Evolutionary conservation across 2,329 filamentous ascomycete species (phyloP), one percentile per base, ranked within the genome.

Genomic region (Emergomyces africanus): DNA sequence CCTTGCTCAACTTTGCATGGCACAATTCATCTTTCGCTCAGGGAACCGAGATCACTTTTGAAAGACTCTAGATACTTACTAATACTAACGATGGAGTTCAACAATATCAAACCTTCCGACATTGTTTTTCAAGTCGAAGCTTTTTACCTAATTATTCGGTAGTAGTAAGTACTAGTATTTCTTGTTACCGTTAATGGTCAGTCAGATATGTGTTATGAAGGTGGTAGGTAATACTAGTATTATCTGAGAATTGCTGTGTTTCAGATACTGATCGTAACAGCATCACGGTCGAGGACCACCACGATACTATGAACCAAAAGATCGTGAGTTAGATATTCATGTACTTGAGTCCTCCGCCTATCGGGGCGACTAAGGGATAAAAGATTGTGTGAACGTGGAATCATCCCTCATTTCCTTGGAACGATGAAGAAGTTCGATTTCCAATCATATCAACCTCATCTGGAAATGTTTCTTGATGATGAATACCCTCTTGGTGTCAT

Each of bases 401-500:
- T 63, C 2, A 56, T 54, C n/a, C 60, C 61, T 15, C 30, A 46
- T n/a, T 60, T 61, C 46, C 60, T 57, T 54, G 60, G 61, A 2
- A 59, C 25, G 2, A 60, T 62, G 28, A 60, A 61, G 20, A 61
- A 62, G 5, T 57, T 63, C 30, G 46, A 63, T 57, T 20, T 57
- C 3, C 54, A 48, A 12, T 25, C 25, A 33, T 61, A 50, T 42
- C 46, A 51, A 18, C 48, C 57, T 39, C 23, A 59, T 44, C 54
- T 60, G 15, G 37, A 60, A 28, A 23, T 49, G 30, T 60, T 59
- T 39, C 25, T 54, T 25, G 6, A 61, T 12, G 65, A 70, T 58
- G 60, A 64, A 55, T 59, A 57, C 39, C 49, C 57, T 15, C 66
- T 65, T 6, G 63, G 59, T 3, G 67, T 64, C 0, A 66, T 70